Evolutionary conservation across 495 filamentous ascomycete genomes (phyloP), one percentile per base, ranked within the genome.

Genomic region (Penicillium salamii): DNA sequence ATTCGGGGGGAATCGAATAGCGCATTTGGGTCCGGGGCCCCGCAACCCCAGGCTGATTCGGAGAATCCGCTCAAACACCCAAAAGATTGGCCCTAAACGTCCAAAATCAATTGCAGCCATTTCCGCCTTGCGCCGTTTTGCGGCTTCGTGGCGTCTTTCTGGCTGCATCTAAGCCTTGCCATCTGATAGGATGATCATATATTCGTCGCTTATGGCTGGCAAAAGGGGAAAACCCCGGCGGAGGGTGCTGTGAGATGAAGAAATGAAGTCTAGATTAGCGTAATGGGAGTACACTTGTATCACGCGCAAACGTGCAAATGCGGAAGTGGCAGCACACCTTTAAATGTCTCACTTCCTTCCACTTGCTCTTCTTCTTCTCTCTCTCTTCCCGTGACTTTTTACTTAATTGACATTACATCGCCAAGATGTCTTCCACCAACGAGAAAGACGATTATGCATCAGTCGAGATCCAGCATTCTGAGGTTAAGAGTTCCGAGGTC

Each of bases 401-500:
- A 5, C 29, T 15, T 34, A 11, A 2, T 15, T 18, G 26, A 46
- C 19, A 46, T 19, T 26, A n/a, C 13, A 5, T 31, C 20, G 13
- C 37, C 3, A 47, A 40, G 19, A 39, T 40, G 26, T 40, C 46
- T 11, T 20, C 17, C n/a, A 2, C 31, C 8, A 42, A 48, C 4
- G 49, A 49, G 15, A 46, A 45, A 33, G 21, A 34, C 8, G 50
- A 50, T 23, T 20, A 17, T 12, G n/a, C n/a, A 46, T 18, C 43
- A 5, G 13, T 5, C n/a, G 55, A 62, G 26, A 51, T 32, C 29
- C 29, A 32, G 12, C 29, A 65, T 8, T 43, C 40, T 24, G 54
- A 62, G 31, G 37, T 67, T 18, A 40, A 55, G 6, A 50, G 66
- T 13, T 47, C 52, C 17, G 61, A 71, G 57, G 50, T 65, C 44